phyloP scores from a whole-genome alignment of 345 rosid genomes.

The Pistacia atlantica region DNA sequence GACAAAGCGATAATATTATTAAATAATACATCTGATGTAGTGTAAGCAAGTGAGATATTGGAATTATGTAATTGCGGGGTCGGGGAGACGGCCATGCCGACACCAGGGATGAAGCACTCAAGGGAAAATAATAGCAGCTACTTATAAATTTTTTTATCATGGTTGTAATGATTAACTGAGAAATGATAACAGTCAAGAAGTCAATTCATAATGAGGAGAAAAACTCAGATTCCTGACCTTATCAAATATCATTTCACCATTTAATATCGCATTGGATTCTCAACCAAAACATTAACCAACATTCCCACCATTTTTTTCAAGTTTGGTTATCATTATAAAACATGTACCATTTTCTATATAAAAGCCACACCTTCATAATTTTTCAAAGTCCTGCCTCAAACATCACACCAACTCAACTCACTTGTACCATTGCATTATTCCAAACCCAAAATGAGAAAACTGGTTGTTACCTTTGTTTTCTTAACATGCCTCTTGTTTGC shows the following conservation, averaged over 20 bases:
- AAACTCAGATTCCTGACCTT: slow-evolving; percentile 35
- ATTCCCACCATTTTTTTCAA: slow-evolving; percentile 35
- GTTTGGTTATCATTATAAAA: slow-evolving; percentile 40
- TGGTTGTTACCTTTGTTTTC: slow-evolving; percentile 31
- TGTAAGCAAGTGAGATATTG: slow-evolving; percentile 9
- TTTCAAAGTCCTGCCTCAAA: slow-evolving; percentile 9
- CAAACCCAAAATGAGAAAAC: slow-evolving; percentile 39
- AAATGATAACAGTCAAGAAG: slow-evolving; percentile 48
- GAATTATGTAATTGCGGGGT: slow-evolving; percentile 23
- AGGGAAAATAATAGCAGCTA: slow-evolving; percentile 26
- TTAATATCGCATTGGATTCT: slow-evolving; percentile 51
- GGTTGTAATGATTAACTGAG: slow-evolving; percentile 46
- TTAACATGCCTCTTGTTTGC: slow-evolving; percentile 40
- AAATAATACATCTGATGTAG: background rate
- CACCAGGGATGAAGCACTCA: slow-evolving; percentile 36
- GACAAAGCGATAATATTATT: no score
- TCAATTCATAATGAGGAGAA: slow-evolving; percentile 51
- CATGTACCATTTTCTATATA: slow-evolving; percentile 22
- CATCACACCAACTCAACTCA: slow-evolving; percentile 4
- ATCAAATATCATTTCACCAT: slow-evolving; percentile 7
- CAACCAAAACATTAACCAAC: slow-evolving; percentile 35
- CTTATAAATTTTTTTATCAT: slow-evolving; percentile 25
- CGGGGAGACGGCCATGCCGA: slow-evolving; percentile 11
- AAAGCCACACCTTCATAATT: slow-evolving; percentile 22
- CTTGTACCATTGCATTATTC: slow-evolving; percentile 21